A percentile compares a stretch with the other conserved stretches of the same genome.
phyloP scores from a whole-genome alignment of 1,284 basidiomycete genomes.

The Bjerkandera adusta region DNA sequence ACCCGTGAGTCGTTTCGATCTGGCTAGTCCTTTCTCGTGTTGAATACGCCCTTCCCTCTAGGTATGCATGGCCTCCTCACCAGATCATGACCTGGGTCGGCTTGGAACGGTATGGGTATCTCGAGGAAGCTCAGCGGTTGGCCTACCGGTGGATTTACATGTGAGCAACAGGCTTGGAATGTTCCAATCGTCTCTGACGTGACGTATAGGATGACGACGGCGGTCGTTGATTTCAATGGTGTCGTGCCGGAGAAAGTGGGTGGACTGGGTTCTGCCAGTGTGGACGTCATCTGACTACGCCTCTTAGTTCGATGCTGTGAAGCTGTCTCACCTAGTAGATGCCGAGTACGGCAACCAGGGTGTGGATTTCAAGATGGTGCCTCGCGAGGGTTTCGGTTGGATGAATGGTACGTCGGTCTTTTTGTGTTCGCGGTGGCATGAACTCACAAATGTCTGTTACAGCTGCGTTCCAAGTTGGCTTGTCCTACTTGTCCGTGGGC shows the following conservation, averaged over 20 bases:
- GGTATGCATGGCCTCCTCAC: slow-evolving; percentile 89
- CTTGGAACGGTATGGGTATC: slow-evolving; percentile 92
- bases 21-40: slow-evolving; percentile 4
- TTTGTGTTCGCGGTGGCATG: slow-evolving; percentile 1
- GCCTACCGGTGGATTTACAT: slow-evolving; percentile 98
- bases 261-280: slow-evolving; percentile 8
- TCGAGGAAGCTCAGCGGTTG: slow-evolving; percentile 90
- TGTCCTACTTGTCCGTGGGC: slow-evolving; percentile 91
- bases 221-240: slow-evolving; percentile 94
- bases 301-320: slow-evolving; percentile 88
- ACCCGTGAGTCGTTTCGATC: slow-evolving; percentile 56
- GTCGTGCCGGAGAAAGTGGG: slow-evolving; percentile 92
- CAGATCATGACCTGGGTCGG: slow-evolving; percentile 98
- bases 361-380: slow-evolving; percentile 94
- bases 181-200: not conserved
- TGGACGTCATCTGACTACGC: slow-evolving; percentile 7
- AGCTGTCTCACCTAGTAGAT: slow-evolving; percentile 91
- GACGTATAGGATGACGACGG: slow-evolving; percentile 77
- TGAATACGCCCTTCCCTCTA: slow-evolving; percentile 23
- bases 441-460: slow-evolving; percentile 11
- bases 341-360: slow-evolving; percentile 99
- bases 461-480: slow-evolving; percentile 93
- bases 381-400: slow-evolving; percentile 97
- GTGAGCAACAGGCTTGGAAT: slow-evolving; percentile 40
- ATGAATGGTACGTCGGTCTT: slow-evolving; percentile 72